A percentile compares a stretch with the other conserved stretches of the same genome.
Evolutionary conservation across 108 stramenopile genomes (phyloP).

Genomic region (Nitzschia palea): DNA sequence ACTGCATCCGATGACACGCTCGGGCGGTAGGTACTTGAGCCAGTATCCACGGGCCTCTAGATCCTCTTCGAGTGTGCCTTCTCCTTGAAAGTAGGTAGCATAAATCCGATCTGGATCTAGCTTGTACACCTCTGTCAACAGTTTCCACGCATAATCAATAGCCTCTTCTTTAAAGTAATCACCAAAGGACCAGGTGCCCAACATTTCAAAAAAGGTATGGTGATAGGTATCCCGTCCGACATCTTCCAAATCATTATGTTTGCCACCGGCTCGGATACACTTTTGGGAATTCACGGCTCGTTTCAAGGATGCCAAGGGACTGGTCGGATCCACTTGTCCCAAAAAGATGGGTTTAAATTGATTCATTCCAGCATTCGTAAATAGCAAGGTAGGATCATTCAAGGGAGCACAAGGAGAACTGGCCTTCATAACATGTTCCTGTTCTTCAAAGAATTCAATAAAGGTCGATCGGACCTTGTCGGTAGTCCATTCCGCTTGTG

Average conservation of each 20-base stretch:
- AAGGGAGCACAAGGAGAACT: conserved; percentile 91
- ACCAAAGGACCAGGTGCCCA: conserved; percentile 96
- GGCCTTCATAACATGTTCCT: conserved; percentile 69
- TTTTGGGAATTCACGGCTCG: conserved; percentile 96
- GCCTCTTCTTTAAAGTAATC: conserved; percentile 96
- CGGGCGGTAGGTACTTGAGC: conserved; percentile 67
- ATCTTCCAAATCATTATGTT: conserved; percentile 99
- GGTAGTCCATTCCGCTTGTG: conserved; percentile 79
- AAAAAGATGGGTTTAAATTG: conserved; percentile 99
- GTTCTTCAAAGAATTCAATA: conserved; percentile 85
- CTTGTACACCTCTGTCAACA: conserved; percentile 89
- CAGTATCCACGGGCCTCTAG: conserved; percentile 84
- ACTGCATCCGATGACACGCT: conserved; percentile 85
- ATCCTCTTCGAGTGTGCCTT: conserved; percentile 82
- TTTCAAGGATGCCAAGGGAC: conserved; percentile 66
- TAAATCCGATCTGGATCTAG: conserved; percentile 86
- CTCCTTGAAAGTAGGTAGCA: conserved; percentile 98
- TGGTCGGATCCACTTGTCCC: conserved; percentile 85
- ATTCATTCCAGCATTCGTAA: conserved; percentile 99
- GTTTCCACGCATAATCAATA: conserved; percentile 93
- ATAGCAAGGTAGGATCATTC: conserved; percentile 97
- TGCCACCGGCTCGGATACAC: conserved; percentile 99
- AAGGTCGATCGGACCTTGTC: conserved; percentile 91
- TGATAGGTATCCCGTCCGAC: conserved; percentile 98
- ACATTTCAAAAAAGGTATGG: conserved; percentile 99